Conservation (phyloP, 2,329 filamentous ascomycete species). For the Hymenoscyphus repandus region DNA sequence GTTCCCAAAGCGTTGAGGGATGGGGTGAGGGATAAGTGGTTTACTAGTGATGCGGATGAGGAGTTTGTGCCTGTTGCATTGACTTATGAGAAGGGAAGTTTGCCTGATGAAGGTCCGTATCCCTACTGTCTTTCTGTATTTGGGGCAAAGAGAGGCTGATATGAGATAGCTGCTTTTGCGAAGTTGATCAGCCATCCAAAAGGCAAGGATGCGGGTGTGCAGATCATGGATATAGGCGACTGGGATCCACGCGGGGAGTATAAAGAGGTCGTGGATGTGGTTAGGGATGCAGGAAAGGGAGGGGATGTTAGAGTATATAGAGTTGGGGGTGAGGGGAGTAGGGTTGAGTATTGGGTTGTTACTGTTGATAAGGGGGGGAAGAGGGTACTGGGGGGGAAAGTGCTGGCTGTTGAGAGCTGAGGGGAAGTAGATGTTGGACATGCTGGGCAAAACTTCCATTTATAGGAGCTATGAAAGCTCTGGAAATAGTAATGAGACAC, state of each 20-base stretch:
- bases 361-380: slow-evolving; percentile 47
- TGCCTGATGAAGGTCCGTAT: slow-evolving; percentile 57
- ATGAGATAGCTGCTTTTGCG: slow-evolving; percentile 59
- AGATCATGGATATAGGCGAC: slow-evolving; percentile 60
- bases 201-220: slow-evolving; percentile 50
- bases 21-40: slow-evolving; percentile 55
- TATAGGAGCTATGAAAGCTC: too few species aligned
- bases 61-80: slow-evolving; percentile 74
- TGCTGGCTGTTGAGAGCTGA: slow-evolving; percentile 68
- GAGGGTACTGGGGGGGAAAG: slow-evolving; percentile 72
- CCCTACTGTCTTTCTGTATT: slow-evolving; percentile 11
- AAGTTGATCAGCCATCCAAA: slow-evolving; percentile 56
- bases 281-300: slow-evolving; percentile 55
- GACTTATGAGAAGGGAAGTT: slow-evolving; percentile 47
- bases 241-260: slow-evolving; percentile 75
- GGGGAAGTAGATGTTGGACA: neutral
- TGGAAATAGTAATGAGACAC: too few species aligned
- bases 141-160: neutral
- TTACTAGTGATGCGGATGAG: slow-evolving; percentile 79
- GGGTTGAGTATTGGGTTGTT: slow-evolving; percentile 77
- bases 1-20: slow-evolving; percentile 55
- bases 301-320: slow-evolving; percentile 71
- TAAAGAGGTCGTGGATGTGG: slow-evolving; percentile 60
- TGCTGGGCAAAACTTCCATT: too few species aligned
- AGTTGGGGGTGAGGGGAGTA: slow-evolving; percentile 56